Evolutionary conservation across 1,284 basidiomycete species (phyloP), one percentile per base, ranked within the genome.

Genomic region (Mixia osmundae): DNA sequence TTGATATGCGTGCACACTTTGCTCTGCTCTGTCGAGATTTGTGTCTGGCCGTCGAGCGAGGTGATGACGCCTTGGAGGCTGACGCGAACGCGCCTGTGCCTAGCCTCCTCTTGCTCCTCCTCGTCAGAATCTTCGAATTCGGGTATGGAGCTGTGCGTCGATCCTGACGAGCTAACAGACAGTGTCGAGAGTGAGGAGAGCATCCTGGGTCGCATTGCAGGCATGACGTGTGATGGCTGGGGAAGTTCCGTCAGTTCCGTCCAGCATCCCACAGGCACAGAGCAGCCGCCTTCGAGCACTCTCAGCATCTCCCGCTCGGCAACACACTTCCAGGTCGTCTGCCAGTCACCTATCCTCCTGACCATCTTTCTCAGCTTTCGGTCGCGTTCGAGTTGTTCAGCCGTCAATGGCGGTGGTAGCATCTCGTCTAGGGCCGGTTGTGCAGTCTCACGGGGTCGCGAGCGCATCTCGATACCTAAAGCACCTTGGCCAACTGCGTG

Each of bases 401-500:
- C n/a, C n/a, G n/a, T n/a, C n/a, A n/a, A n/a, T n/a, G n/a, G n/a
- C n/a, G n/a, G n/a, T n/a, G n/a, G n/a, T n/a, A n/a, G n/a, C n/a
- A n/a, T n/a, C n/a, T n/a, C n/a, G n/a, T n/a, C n/a, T n/a, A n/a
- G n/a, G n/a, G n/a, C n/a, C n/a, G n/a, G n/a, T n/a, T n/a, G n/a
- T n/a, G n/a, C n/a, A n/a, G n/a, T n/a, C n/a, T n/a, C n/a, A 64
- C 7, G 34, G 19, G n/a, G n/a, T n/a, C n/a, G 19, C 18, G 65
- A 57, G 26, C 85, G 74, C 40, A 89, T 72, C 59, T 97, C 91
- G 34, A 95, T 65, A 1, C 63, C 82, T 21, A 97, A 64, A 5
- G 87, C 83, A 28, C 85, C 89, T 60, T 97, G 89, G 1, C 83
- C 79, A 42, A 97, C 87, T 6, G 91, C 85, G 53, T 91, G 69